Evolutionary conservation across 2,329 filamentous ascomycete species (phyloP), one percentile per base, ranked within the genome.

Genomic region (Penicillium corylophilum): DNA sequence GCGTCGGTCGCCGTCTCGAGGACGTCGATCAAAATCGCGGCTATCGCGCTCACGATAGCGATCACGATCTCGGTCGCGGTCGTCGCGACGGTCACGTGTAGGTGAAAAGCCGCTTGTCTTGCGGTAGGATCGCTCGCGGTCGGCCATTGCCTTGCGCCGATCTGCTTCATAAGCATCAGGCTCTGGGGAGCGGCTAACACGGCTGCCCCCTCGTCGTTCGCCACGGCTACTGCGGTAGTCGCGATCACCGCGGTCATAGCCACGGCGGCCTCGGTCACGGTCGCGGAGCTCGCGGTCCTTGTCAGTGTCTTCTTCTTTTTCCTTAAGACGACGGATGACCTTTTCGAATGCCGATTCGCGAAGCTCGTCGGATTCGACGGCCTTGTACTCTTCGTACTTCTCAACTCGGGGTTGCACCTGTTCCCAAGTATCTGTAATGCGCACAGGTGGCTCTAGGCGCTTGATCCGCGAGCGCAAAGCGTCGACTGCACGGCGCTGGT

Each of bases 111-210:
- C 77, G 59, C 87, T 88, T 74, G 84, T 84, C 75, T 94, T 95
- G 71, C 90, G 86, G 74, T 96, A 95, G 64, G 95, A 92, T 60
- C 92, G 88, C 75, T 97, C 95, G 43, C 95, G 87, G 68, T 96
- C 92, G 51, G 92, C 91, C 67, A 94, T 92, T 39, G 93, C 93
- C 71, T 93, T 94, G 65, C 91, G 88, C 60, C 94, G 86, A 69
- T 99, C 94, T 54, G 92, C 94, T 73, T 97, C 94, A 72, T 99
- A 99, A 18, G 90, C 84, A 74, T 99, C 92, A 52, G 84, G 83
- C 72, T 97, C 94, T n/a, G 91, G 92, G 63, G 88, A 92, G 64
- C 91, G 90, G 68, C 89, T 95, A 63, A 84, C 83, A 63, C 89
- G 80, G 60, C 77, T 77, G 38, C 72, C 68, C 23, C 71, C 70